Conservation (phyloP, 2,329 filamentous ascomycete species). For the Fusarium virguliforme region DNA sequence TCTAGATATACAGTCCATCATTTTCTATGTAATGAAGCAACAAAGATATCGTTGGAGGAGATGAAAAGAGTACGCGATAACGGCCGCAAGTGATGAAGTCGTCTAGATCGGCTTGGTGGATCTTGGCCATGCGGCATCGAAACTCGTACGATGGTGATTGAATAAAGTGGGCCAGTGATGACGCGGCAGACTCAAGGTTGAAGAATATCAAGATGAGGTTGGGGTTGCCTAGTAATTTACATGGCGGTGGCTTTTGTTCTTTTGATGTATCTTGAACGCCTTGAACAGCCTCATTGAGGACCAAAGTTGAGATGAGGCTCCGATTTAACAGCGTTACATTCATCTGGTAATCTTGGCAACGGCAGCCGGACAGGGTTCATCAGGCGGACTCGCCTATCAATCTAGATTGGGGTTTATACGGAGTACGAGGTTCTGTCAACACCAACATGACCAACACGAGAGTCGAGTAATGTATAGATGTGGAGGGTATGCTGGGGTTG, state of each 20-base stretch:
- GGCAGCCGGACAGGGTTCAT: not conserved
- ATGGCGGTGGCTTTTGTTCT: not conserved
- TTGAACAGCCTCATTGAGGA: not conserved
- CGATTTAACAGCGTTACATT: not conserved
- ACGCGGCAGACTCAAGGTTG: conserved; percentile 4
- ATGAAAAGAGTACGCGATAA: conserved; percentile 2
- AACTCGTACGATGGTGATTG: conserved; percentile 8
- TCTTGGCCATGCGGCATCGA: conserved; percentile 1
- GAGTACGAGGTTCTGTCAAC: not conserved
- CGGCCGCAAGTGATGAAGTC: conserved; percentile 4
- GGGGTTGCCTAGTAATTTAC: too few relatives aligned
- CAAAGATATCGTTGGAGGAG: not conserved
- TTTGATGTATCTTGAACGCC: not conserved
- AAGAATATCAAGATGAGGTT: not conserved
- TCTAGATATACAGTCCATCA: conserved; percentile 16
- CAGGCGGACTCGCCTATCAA: not conserved
- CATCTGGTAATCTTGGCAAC: not conserved
- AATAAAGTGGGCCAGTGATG: conserved; percentile 2
- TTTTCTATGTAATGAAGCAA: conserved; percentile 19
- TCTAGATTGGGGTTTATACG: not conserved
- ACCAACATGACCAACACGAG: not conserved
- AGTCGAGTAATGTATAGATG: not conserved
- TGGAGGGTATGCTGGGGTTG: conserved; percentile 1
- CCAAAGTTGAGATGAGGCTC: not conserved
- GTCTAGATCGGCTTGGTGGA: not conserved